Evolutionary conservation across 73 alveolate species (phyloP), one percentile per base, ranked within the genome.

Genomic region (Strombidium stylifer): DNA sequence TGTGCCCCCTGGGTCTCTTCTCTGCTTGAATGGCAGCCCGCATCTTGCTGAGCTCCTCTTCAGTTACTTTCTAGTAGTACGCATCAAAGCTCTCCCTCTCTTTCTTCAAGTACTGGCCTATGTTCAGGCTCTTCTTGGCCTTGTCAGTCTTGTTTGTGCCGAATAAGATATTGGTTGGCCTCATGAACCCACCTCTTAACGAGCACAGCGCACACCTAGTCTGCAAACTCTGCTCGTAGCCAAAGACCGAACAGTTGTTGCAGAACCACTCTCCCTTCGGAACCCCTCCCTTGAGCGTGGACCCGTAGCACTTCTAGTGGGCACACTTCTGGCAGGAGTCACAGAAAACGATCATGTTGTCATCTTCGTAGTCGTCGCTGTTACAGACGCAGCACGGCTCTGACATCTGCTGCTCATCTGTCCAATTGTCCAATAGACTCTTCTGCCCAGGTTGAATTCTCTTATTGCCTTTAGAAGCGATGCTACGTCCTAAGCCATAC

Each of bases 201-300:
- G 98, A 83, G 52, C 96, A 90, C 25, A 90, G 81, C 66, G 73
- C 62, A 48, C 97, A 90, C 30, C 70, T 84, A 44, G 82, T 71
- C 60, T 69, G 69, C 35, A 86, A 26, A 10, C 76, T 77, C 59
- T 76, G 71, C 49, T 53, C 50, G 55, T 73, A 68, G 42, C 84
- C 84, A 71, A 85, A 85, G 0, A 87, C 85, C 18, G 44, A 74
- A 42, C 97, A 90, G 30, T 73, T 64, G 54, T 69, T 76, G 62
- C 97, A 90, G 52, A 85, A 42, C 97, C 97, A 90, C 52, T 90
- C 97, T 5, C 73, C 92, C 16, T 86, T 89, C 7, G 97, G 97
- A 1, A 90, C 36, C 18, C 58, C 48, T 40, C 70, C 82, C 25
- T 85, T 78, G 42, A n/a, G n/a, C n/a, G n/a, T n/a, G n/a, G n/a